Percentiles rank a stretch among this genome's conserved stretches.
Conservation (phyloP, 805 yeast genomes). For the Candida yuanshanica region DNA sequence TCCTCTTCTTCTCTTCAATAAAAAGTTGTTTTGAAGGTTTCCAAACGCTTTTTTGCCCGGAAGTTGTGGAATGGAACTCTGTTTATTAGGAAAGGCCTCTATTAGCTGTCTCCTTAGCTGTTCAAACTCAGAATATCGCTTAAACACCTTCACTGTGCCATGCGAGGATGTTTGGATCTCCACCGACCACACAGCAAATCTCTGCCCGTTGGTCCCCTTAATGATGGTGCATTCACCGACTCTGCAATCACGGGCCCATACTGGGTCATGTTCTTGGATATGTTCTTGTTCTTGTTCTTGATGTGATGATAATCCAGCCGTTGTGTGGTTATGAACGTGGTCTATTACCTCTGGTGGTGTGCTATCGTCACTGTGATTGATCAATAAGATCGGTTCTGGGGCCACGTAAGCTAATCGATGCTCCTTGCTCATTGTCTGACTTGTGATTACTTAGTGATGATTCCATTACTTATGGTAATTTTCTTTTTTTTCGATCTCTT, state of each 20-base stretch:
- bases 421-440: conserved; percentile 3
- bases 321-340: background rate
- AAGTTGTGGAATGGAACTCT: conserved; percentile 31
- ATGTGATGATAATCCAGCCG: too few relatives aligned
- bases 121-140: conserved; percentile 62
- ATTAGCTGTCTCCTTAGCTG: conserved; percentile 36
- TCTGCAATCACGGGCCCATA: conserved; percentile 35
- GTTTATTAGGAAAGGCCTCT: conserved; percentile 30
- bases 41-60: conserved; percentile 37
- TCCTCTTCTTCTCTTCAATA: conserved; percentile 34
- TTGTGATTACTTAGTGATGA: background rate
- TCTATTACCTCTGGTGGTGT: conserved; percentile 1
- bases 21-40: conserved; percentile 25
- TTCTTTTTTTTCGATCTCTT: background rate
- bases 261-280: background rate
- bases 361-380: conserved; percentile 23
- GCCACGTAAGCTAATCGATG: conserved; percentile 22
- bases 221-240: conserved; percentile 35
- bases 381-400: conserved; percentile 37
- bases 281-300: background rate
- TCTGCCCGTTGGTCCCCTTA: conserved; percentile 29
- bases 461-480: background rate
- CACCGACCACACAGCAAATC: conserved; percentile 40
- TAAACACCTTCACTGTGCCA: conserved; percentile 38
- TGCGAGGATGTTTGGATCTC: conserved; percentile 29